Evolutionary conservation across 1,284 basidiomycete genomes (phyloP).

Genomic region (Cutaneotrichosporon dermatis): DNA sequence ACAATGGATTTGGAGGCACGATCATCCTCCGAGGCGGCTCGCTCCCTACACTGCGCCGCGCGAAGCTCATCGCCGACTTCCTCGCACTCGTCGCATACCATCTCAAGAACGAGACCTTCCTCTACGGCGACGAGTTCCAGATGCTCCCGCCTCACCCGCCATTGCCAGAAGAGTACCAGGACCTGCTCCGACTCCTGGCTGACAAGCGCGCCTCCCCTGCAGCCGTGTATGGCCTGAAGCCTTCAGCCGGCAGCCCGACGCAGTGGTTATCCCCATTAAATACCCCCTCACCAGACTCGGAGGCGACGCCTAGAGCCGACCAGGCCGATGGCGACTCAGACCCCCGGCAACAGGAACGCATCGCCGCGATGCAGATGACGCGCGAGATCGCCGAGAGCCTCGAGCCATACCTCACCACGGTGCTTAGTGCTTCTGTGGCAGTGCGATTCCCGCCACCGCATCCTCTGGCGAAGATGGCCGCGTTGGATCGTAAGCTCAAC

Average conservation of each 20-base stretch:
- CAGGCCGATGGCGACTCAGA: neutral
- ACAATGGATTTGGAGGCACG: slow-evolving; percentile 86
- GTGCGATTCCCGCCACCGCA: slow-evolving; percentile 84
- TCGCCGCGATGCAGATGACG: slow-evolving; percentile 50
- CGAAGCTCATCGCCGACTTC: slow-evolving; percentile 90
- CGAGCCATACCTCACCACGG: slow-evolving; percentile 73
- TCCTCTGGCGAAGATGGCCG: slow-evolving; percentile 78
- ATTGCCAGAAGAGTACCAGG: slow-evolving; percentile 33
- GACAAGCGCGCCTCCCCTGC: slow-evolving; percentile 5
- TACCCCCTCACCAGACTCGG: slow-evolving; percentile 7
- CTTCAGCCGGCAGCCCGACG: too few species aligned
- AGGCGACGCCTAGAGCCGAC: neutral
- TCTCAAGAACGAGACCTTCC: slow-evolving; percentile 85
- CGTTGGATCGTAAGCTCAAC: slow-evolving; percentile 69
- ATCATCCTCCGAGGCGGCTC: slow-evolving; percentile 88
- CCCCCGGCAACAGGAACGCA: slow-evolving; percentile 54
- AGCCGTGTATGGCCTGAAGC: neutral
- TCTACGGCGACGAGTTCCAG: slow-evolving; percentile 91
- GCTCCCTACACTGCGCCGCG: slow-evolving; percentile 67
- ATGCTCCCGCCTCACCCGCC: slow-evolving; percentile 58
- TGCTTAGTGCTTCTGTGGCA: slow-evolving; percentile 85
- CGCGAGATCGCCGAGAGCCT: slow-evolving; percentile 63
- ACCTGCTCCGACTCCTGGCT: slow-evolving; percentile 31
- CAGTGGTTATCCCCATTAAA: neutral
- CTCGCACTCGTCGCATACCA: slow-evolving; percentile 81